A percentile compares a stretch with the other conserved stretches of the same genome.
Conservation (phyloP, 2,329 filamentous ascomycete genomes). For the Trichoderma citrinoviride region DNA sequence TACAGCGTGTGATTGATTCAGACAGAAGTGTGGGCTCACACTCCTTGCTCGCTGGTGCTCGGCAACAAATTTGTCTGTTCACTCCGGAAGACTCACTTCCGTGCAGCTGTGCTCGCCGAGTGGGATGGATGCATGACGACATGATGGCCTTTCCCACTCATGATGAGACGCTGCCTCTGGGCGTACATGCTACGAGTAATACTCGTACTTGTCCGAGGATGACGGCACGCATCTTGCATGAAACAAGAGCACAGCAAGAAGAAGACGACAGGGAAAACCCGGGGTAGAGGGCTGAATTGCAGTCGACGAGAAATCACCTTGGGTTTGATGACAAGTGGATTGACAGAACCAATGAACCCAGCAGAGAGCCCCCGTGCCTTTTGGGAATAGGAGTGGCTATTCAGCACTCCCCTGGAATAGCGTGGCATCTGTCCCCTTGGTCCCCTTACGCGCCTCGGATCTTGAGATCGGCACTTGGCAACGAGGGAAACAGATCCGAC, state of each 20-base stretch:
- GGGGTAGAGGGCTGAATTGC: conserved; percentile 8
- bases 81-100: background rate
- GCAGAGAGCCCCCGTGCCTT: background rate
- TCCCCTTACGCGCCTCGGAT: background rate
- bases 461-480: background rate
- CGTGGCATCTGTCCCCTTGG: background rate
- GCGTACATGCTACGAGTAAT: background rate
- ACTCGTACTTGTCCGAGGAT: background rate
- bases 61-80: background rate
- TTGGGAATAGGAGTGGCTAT: background rate
- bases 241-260: background rate
- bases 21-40: background rate
- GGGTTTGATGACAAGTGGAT: background rate
- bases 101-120: background rate
- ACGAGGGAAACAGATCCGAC: background rate
- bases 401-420: background rate
- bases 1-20: background rate
- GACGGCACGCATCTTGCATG: conserved; percentile 3
- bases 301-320: background rate
- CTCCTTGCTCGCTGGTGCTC: background rate
- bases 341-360: background rate
- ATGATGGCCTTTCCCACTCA: background rate
- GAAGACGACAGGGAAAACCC: background rate
- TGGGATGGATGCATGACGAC: conserved; percentile 12
- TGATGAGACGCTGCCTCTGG: background rate